Conservation (phyloP, 371 early-diverging fungal genomes). For the Mortierella sp. region DNA sequence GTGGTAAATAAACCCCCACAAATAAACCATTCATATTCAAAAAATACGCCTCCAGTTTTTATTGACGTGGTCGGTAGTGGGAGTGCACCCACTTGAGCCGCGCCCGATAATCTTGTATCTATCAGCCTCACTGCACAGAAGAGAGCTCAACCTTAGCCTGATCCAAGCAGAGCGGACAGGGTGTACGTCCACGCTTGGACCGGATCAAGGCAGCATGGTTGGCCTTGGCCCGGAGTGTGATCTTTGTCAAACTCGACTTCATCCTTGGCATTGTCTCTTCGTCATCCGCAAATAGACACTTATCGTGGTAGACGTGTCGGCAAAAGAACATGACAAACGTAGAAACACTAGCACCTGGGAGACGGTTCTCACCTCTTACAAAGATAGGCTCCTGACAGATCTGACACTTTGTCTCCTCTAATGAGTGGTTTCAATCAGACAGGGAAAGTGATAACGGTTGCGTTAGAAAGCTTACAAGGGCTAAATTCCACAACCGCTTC, state of each 20-base stretch:
- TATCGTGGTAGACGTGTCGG: conserved; percentile 79
- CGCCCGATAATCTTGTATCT: neutral
- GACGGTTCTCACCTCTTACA: conserved; percentile 58
- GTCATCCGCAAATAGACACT: conserved; percentile 67
- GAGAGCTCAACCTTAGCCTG: conserved; percentile 60
- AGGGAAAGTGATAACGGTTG: neutral
- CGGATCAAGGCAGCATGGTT: conserved; percentile 70
- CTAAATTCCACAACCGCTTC: neutral
- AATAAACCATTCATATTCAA: neutral
- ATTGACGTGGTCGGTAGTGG: neutral
- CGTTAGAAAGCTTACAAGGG: neutral
- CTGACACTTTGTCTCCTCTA: conserved; percentile 73
- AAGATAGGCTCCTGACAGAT: conserved; percentile 75
- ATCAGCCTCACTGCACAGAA: conserved; percentile 12
- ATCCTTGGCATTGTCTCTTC: conserved; percentile 48
- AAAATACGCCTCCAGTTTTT: neutral
- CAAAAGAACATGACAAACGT: conserved; percentile 81
- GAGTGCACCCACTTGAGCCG: neutral
- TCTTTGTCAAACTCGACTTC: conserved; percentile 55
- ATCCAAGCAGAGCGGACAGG: conserved; percentile 71
- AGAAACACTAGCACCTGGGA: conserved; percentile 28
- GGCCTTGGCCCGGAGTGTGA: conserved; percentile 62
- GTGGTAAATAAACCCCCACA: neutral
- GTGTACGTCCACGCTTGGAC: conserved; percentile 62
- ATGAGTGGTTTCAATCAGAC: neutral